Conservation (phyloP, 108 stramenopile genomes). For the Cylindrotheca fusiformis region DNA sequence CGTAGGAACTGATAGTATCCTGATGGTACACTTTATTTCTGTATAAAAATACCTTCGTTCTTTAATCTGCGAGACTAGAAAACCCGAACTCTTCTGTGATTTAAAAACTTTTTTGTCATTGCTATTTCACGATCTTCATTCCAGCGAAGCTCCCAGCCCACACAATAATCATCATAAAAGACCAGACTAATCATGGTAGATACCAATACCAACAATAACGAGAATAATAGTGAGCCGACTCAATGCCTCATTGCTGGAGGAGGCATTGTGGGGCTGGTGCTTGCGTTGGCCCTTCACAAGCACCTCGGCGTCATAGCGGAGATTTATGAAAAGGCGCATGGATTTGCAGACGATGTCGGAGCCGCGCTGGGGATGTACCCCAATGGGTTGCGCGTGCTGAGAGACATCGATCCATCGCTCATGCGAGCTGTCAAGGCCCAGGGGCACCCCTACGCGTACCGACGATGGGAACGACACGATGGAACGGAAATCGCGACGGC, state of each 20-base stretch:
- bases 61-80: too few species aligned
- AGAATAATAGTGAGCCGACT: not conserved
- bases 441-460: slow-evolving; percentile 52
- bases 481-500: slow-evolving; percentile 56
- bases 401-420: slow-evolving; percentile 37
- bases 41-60: too few species aligned
- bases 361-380: slow-evolving; percentile 66
- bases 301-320: slow-evolving; percentile 18
- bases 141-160: too few species aligned
- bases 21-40: too few species aligned
- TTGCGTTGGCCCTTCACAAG: slow-evolving; percentile 18
- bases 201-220: not conserved
- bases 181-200: not conserved
- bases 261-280: slow-evolving; percentile 25
- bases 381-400: slow-evolving; percentile 59
- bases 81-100: too few species aligned
- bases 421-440: slow-evolving; percentile 25
- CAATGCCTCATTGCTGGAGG: slow-evolving; percentile 15
- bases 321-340: slow-evolving; percentile 25
- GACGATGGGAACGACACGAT: slow-evolving; percentile 67
- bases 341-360: slow-evolving; percentile 39
- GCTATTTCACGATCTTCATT: too few species aligned
- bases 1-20: too few species aligned
- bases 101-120: too few species aligned
- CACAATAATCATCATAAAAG: too few species aligned